Base-by-base conservation (phyloP, 139 green algal genomes). In the Parachlorella kessleri region DNA sequence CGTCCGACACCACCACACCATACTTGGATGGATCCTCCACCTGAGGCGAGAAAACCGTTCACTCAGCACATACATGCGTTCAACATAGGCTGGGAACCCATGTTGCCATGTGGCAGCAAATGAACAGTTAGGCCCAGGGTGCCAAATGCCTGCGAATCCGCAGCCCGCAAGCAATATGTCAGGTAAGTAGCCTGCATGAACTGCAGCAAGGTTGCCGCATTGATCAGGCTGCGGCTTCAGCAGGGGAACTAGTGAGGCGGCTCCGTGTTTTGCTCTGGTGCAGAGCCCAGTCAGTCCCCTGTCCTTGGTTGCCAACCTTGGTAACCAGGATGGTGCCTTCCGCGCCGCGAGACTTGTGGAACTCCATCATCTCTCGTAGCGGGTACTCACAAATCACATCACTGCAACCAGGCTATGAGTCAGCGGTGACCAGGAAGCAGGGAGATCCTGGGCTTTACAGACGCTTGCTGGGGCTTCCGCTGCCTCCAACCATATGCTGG, bases 351-450 rank as follows among this genome's bases (percentile, higher is more conserved):
- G 80, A 65, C 77, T 92, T 90, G 83, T 99, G 96, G 70, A 85
- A 90, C 21, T 88, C 85, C 72, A 95, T 80, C 91, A 98, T 94
- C 33, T 98, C 90, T 69, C 86, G 90, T 54, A 99, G 87, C 0
- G 96, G 96, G 81, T 98, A 99, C 66, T 98, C 90, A 77, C 96
- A 99, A 72, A 97, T 98, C 41, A 99, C 96, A 54, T 99, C 96
- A 63, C 92, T 97, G 89, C 48, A n/a, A n/a, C n/a, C n/a, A n/a
- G n/a, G n/a, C n/a, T n/a, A n/a, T n/a, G n/a, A n/a, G n/a, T n/a
- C n/a, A n/a, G n/a, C n/a, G n/a, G n/a, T n/a, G n/a, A n/a, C n/a
- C n/a, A n/a, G n/a, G n/a, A n/a, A n/a, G n/a, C n/a, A n/a, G n/a
- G n/a, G n/a, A n/a, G n/a, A n/a, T n/a, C n/a, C n/a, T n/a, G n/a